Percentiles rank a stretch among this genome's conserved stretches.
Conservation (phyloP, 1,139 yeast species). For the Suhomyces maxii region DNA sequence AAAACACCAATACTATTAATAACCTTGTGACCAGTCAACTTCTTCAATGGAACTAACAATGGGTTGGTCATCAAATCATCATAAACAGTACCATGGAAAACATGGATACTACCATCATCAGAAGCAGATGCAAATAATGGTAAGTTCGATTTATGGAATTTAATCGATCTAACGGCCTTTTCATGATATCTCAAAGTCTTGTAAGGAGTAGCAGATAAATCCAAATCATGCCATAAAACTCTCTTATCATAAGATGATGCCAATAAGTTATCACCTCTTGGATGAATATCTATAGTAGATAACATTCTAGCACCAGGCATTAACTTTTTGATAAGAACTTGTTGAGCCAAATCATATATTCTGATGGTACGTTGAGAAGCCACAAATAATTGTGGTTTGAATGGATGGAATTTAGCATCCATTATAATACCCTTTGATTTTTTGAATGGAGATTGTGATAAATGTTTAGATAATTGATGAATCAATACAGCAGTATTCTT, state of each 20-base stretch:
- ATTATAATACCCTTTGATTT: conserved; percentile 91
- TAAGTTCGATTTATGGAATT: conserved; percentile 78
- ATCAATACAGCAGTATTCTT: conserved; percentile 87
- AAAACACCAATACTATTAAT: conserved; percentile 84
- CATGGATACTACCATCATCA: conserved; percentile 91
- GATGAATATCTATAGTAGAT: conserved; percentile 88
- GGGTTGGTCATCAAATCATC: conserved; percentile 97
- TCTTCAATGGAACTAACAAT: conserved; percentile 91
- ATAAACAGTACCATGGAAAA: conserved; percentile 95
- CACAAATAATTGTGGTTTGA: conserved; percentile 90
- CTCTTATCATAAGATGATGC: conserved; percentile 95
- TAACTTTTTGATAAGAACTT: conserved; percentile 76
- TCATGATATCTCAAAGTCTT: conserved; percentile 94
- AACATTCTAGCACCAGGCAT: conserved; percentile 97
- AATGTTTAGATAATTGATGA: conserved; percentile 92
- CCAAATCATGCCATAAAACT: conserved; percentile 96
- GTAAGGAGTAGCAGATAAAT: conserved; percentile 85
- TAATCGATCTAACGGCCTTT: conserved; percentile 86
- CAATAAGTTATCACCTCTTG: conserved; percentile 90
- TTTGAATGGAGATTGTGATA: conserved; percentile 95
- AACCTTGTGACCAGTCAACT: conserved; percentile 88
- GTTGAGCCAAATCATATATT: conserved; percentile 86
- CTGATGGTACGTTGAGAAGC: conserved; percentile 92
- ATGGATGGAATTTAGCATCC: conserved; percentile 97
- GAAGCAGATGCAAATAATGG: conserved; percentile 96